phyloP scores from a whole-genome alignment of 2,329 filamentous ascomycete species.

The Ceratocystis variospora region DNA sequence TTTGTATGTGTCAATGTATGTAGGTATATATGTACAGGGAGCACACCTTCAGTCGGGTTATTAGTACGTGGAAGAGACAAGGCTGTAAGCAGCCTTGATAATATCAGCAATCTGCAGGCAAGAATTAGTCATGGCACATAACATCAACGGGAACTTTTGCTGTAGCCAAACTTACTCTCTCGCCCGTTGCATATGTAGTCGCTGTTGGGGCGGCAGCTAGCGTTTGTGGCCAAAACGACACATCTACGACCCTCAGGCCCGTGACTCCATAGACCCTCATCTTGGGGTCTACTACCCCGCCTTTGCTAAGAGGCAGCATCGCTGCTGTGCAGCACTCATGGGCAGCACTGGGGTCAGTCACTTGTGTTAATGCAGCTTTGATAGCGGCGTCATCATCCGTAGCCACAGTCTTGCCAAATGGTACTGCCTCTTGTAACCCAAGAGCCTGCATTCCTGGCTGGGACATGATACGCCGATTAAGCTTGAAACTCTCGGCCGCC shows the following conservation, averaged over 20 bases:
- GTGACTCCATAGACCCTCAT: conserved; percentile 23
- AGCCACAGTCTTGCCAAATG: conserved; percentile 22
- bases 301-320: conserved; percentile 31
- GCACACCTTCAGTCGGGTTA: background rate
- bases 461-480: conserved; percentile 27
- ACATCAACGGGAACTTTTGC: background rate
- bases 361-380: conserved; percentile 19
- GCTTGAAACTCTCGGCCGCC: conserved; percentile 24
- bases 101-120: conserved; percentile 12
- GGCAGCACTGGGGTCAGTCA: conserved; percentile 14
- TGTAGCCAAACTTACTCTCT: conserved; percentile 23
- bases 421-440: conserved; percentile 23
- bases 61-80: conserved; percentile 1
- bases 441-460: conserved; percentile 25
- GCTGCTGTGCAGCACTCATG: conserved; percentile 21
- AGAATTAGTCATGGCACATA: conserved; percentile 12
- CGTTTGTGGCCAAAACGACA: conserved; percentile 24
- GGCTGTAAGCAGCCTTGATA: conserved; percentile 9
- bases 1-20: background rate
- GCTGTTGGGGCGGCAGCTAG: conserved; percentile 24
- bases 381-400: conserved; percentile 23
- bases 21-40: conserved; percentile 1
- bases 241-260: conserved; percentile 28
- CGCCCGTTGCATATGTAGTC: conserved; percentile 26
- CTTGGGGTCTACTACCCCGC: conserved; percentile 27